A percentile compares a stretch with the other conserved stretches of the same genome.
Conservation (phyloP, 116 monocot genomes). For the Trichopus zeylanicus region DNA sequence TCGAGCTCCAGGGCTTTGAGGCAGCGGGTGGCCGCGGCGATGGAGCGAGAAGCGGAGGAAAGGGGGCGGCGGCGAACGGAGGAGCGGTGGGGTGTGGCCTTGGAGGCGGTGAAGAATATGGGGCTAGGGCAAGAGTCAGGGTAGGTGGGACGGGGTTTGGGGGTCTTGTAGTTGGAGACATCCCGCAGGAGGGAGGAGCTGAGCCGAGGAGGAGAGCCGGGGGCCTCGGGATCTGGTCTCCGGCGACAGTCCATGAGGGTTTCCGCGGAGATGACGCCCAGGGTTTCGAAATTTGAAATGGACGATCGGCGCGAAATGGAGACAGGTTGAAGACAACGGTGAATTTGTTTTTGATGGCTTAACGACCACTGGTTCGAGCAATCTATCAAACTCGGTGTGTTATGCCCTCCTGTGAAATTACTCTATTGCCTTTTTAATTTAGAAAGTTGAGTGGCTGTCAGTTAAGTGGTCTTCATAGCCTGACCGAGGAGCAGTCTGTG, state of each 20-base stretch:
- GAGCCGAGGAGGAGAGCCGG: constrained; percentile 4
- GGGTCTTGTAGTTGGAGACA: constrained; percentile 50
- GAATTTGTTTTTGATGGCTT: too few species aligned
- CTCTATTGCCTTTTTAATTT: too few species aligned
- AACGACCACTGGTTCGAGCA: too few species aligned
- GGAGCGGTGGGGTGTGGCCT: constrained; percentile 22
- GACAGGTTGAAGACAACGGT: constrained; percentile 43
- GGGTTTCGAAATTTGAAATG: background rate
- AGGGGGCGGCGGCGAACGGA: constrained; percentile 6
- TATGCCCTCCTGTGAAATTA: too few species aligned
- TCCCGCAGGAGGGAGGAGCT: constrained; percentile 21
- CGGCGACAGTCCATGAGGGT: constrained; percentile 3
- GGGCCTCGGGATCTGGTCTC: background rate
- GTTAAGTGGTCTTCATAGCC: too few species aligned
- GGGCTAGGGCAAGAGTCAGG: constrained; percentile 13
- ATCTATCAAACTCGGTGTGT: too few species aligned
- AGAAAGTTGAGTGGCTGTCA: too few species aligned
- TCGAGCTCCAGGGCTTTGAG: constrained; percentile 46
- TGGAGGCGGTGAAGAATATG: constrained; percentile 49
- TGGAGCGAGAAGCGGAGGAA: constrained; percentile 5
- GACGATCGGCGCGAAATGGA: constrained; percentile 22
- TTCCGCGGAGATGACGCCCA: background rate
- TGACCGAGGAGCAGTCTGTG: too few species aligned
- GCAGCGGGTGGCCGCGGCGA: constrained; percentile 13
- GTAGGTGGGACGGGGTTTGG: constrained; percentile 7